These are phyloP conservation scores for Hortiboletus flavorubellus DNA, from an alignment of 768 basidiomycete species.

Conservation along the genomic window DNA sequence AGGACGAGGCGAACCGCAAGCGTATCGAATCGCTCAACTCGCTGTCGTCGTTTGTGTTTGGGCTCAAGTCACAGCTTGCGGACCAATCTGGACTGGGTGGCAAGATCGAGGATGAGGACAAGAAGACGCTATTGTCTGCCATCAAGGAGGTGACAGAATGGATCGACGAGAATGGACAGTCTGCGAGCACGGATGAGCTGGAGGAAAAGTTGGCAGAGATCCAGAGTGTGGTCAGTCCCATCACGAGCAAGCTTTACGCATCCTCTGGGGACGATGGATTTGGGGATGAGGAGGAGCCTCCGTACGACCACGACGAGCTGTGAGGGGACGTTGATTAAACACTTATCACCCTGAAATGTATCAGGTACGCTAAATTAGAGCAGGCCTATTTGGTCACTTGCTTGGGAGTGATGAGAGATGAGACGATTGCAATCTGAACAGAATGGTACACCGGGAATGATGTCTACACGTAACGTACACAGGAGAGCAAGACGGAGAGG, in stretches of 20 bases:
- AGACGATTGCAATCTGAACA: neutral
- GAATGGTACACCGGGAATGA: neutral
- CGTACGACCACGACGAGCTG: conserved; percentile 53
- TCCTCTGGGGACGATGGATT: conserved; percentile 37
- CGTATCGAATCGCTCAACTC: conserved; percentile 83
- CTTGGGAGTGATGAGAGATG: neutral
- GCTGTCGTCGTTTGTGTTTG: conserved; percentile 79
- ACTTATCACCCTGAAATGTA: too few species aligned
- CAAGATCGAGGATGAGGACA: conserved; percentile 78
- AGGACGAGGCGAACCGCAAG: conserved; percentile 77
- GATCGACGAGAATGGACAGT: conserved; percentile 80
- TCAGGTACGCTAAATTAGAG: conserved; percentile 12
- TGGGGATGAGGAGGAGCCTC: conserved; percentile 43
- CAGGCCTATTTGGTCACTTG: neutral
- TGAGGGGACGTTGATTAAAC: conserved; percentile 19
- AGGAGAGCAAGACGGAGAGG: too few species aligned
- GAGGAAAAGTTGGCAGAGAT: conserved; percentile 87
- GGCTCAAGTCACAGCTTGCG: conserved; percentile 80
- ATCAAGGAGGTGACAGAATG: conserved; percentile 91
- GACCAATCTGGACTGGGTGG: conserved; percentile 91
- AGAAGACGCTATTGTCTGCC: conserved; percentile 73
- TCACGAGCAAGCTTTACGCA: conserved; percentile 77
- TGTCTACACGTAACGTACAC: conserved; percentile 2
- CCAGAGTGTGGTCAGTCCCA: conserved; percentile 74
- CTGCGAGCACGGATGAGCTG: conserved; percentile 79